Conservation (phyloP, 208 protist genomes). For the Paratrypanosoma confusum region DNA sequence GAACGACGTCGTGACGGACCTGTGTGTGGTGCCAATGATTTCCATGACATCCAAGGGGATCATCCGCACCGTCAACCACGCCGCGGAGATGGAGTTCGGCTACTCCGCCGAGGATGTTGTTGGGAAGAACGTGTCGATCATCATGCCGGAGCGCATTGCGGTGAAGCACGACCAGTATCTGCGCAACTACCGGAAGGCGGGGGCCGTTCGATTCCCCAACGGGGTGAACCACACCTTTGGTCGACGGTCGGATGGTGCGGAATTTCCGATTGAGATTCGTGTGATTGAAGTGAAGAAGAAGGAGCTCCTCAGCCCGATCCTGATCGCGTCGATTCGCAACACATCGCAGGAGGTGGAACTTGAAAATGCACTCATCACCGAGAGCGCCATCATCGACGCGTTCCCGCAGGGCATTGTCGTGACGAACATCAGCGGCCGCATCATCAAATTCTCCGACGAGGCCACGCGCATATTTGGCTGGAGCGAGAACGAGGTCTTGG, state of each 20-base stretch:
- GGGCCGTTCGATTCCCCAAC: slow-evolving; percentile 2
- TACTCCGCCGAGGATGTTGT: slow-evolving; percentile 5
- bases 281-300: slow-evolving; percentile 5
- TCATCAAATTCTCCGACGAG: slow-evolving; percentile 7
- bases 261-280: slow-evolving; percentile 11
- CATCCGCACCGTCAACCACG: slow-evolving; percentile 3
- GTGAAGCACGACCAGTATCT: slow-evolving; percentile 2
- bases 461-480: slow-evolving; percentile 17
- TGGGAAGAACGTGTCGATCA: slow-evolving; percentile 8
- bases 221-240: neutral
- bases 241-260: slow-evolving; percentile 8
- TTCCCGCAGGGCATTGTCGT: slow-evolving; percentile 9
- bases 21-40: slow-evolving; percentile 6
- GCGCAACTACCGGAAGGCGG: slow-evolving; percentile 9
- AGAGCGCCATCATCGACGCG: slow-evolving; percentile 2
- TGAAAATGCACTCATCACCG: slow-evolving; percentile 7
- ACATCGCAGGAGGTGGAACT: neutral
- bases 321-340: slow-evolving; percentile 5
- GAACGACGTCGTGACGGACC: slow-evolving; percentile 6
- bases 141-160: slow-evolving; percentile 8
- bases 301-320: slow-evolving; percentile 11
- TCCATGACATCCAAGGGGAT: slow-evolving; percentile 3
- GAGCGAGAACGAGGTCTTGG: slow-evolving; percentile 7
- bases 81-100: slow-evolving; percentile 5
- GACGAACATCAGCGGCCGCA: slow-evolving; percentile 6